phyloP scores from a whole-genome alignment of 208 protist species.

The Leishmania braziliensis region DNA sequence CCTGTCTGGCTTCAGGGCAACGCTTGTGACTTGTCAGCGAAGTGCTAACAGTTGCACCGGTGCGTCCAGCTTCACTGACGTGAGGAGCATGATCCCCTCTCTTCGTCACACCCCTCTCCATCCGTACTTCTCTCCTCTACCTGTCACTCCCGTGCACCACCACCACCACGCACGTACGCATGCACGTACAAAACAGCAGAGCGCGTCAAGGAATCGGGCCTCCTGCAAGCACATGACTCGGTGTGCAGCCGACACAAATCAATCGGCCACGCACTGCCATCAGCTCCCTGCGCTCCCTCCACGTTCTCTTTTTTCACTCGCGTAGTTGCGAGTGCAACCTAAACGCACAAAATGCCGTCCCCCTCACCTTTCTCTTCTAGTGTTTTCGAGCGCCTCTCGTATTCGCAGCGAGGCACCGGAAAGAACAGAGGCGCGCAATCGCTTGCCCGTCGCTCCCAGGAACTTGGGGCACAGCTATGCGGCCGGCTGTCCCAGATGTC shows the following conservation, averaged over 20 bases:
- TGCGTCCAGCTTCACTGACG: not conserved
- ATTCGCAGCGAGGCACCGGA: slow-evolving; percentile 8
- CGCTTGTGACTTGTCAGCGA: not conserved
- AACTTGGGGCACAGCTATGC: slow-evolving; percentile 72
- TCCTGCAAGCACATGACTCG: not conserved
- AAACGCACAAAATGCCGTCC: not conserved
- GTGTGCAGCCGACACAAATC: not conserved
- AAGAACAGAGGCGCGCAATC: slow-evolving; percentile 6
- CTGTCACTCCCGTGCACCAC: not conserved
- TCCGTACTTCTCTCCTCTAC: not conserved
- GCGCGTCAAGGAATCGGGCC: not conserved
- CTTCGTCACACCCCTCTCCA: not conserved
- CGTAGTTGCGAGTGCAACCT: not conserved
- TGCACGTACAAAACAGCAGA: not conserved
- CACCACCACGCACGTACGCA: not conserved
- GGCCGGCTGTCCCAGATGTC: slow-evolving; percentile 59
- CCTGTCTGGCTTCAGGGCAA: not conserved
- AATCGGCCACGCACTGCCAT: not conserved
- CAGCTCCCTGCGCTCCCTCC: not conserved
- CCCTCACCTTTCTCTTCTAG: not conserved
- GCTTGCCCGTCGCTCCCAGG: slow-evolving; percentile 44
- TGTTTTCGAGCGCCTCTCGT: slow-evolving; percentile 22
- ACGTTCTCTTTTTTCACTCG: not conserved
- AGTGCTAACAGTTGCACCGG: not conserved
- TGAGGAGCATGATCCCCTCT: not conserved